Conservation (phyloP, 345 rosid species). For the Litchi chinensis region DNA sequence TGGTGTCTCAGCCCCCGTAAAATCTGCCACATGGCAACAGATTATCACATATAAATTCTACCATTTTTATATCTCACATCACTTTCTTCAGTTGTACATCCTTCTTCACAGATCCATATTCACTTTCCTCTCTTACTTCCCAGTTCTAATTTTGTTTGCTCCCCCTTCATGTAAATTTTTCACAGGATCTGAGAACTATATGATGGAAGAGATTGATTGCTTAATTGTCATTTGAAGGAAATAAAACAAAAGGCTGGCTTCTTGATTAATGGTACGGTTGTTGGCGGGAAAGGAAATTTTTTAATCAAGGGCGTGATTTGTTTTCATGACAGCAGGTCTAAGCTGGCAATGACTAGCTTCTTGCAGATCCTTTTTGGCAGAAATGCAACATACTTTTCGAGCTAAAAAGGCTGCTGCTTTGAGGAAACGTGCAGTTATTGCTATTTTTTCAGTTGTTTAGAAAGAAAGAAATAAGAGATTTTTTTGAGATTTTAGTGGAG, state of each 20-base stretch:
- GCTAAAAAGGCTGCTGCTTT: neutral
- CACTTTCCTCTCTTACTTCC: neutral
- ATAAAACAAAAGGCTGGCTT: too few species aligned
- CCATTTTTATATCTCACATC: neutral
- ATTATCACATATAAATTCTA: neutral
- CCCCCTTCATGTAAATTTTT: too few species aligned
- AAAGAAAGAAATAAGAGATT: neutral
- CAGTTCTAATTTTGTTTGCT: too few species aligned
- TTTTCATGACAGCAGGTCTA: neutral
- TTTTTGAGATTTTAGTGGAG: neutral
- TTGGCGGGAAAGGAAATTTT: too few species aligned
- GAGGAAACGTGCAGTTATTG: neutral
- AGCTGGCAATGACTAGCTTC: neutral
- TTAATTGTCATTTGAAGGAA: too few species aligned
- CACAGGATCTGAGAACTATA: too few species aligned
- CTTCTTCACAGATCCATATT: neutral
- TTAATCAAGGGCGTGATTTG: neutral
- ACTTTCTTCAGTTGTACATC: neutral
- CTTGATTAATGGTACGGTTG: too few species aligned
- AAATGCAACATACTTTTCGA: neutral
- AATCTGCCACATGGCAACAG: neutral
- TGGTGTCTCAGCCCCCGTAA: neutral
- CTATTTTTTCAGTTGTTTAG: neutral
- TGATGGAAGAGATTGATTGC: too few species aligned
- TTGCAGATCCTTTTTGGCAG: neutral